Evolutionary conservation across 2,329 filamentous ascomycete species (phyloP).

Genomic region (Lachnellula hyalina): DNA sequence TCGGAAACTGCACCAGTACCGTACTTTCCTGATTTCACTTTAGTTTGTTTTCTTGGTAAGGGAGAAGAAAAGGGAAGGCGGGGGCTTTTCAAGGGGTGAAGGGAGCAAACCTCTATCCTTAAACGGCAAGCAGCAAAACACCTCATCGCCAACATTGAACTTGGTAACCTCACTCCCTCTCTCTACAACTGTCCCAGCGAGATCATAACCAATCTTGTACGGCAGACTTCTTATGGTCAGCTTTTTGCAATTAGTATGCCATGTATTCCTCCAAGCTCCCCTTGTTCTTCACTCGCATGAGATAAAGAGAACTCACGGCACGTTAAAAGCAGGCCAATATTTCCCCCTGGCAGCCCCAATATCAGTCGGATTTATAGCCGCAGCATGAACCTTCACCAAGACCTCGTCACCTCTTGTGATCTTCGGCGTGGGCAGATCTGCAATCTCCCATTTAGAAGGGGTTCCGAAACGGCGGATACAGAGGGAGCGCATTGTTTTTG

Average conservation of each 20-base stretch:
- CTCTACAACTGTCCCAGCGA: constrained; percentile 33
- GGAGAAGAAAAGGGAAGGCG: background rate
- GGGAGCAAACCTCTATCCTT: constrained; percentile 1
- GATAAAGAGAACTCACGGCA: background rate
- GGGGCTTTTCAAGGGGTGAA: background rate
- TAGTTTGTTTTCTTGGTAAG: background rate
- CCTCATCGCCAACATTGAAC: constrained; percentile 34
- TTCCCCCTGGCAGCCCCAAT: constrained; percentile 31
- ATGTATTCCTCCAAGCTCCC: no score
- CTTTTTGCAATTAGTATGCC: background rate
- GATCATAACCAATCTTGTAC: constrained; percentile 38
- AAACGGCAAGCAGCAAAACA: constrained; percentile 33
- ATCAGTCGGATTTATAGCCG: constrained; percentile 40
- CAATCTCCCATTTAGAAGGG: constrained; percentile 29
- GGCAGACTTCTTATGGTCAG: constrained; percentile 31
- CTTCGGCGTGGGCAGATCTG: constrained; percentile 37
- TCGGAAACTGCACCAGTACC: constrained; percentile 21
- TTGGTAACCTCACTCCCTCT: constrained; percentile 29
- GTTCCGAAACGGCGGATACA: constrained; percentile 7
- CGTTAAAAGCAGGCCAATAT: constrained; percentile 6
- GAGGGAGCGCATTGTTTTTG: constrained; percentile 16
- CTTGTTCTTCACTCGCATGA: background rate
- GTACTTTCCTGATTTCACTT: background rate
- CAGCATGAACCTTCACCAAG: constrained; percentile 38
- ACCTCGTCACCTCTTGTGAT: constrained; percentile 39